phyloP scores from a whole-genome alignment of 2,329 filamentous ascomycete genomes.

The Colletotrichum orchidophilum region DNA sequence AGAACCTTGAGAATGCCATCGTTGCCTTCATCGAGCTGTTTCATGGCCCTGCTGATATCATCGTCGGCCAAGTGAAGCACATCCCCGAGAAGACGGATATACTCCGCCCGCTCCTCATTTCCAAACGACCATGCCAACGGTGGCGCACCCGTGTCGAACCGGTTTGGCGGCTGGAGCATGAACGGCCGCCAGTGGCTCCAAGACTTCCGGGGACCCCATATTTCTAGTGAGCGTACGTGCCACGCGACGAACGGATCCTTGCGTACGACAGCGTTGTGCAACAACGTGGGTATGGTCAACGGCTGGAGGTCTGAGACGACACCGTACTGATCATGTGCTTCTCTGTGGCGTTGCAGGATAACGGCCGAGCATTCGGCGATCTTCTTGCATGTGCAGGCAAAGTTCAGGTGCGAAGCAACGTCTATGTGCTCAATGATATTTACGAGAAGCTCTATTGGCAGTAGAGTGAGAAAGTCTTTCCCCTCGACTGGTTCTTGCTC shows the following conservation, averaged over 20 bases:
- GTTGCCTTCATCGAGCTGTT: not conserved
- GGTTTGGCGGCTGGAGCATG: not conserved
- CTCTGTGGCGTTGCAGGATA: constrained; percentile 1
- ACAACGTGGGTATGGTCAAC: not conserved
- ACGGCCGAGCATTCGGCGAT: not conserved
- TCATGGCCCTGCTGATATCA: not conserved
- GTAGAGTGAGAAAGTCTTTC: not conserved
- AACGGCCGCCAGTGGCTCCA: constrained; percentile 18
- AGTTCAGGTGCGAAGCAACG: not conserved
- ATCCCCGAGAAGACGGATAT: not conserved
- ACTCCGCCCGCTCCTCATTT: not conserved
- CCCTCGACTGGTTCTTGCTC: not conserved
- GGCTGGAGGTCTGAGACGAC: constrained; percentile 15
- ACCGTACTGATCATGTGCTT: not conserved
- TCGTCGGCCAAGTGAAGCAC: not conserved
- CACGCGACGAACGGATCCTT: constrained; percentile 3
- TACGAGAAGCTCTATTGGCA: constrained; percentile 10
- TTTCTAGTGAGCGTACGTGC: constrained; percentile 13
- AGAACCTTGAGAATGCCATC: constrained; percentile 11
- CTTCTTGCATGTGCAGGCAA: not conserved
- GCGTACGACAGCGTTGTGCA: not conserved
- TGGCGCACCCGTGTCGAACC: not conserved
- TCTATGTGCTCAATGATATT: constrained; percentile 10
- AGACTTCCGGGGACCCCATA: not conserved
- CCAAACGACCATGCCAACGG: not conserved